Percentiles rank a stretch among this genome's conserved stretches.
Evolutionary conservation across 208 protist genomes (phyloP).

Genomic region (Paratrypanosoma confusum): DNA sequence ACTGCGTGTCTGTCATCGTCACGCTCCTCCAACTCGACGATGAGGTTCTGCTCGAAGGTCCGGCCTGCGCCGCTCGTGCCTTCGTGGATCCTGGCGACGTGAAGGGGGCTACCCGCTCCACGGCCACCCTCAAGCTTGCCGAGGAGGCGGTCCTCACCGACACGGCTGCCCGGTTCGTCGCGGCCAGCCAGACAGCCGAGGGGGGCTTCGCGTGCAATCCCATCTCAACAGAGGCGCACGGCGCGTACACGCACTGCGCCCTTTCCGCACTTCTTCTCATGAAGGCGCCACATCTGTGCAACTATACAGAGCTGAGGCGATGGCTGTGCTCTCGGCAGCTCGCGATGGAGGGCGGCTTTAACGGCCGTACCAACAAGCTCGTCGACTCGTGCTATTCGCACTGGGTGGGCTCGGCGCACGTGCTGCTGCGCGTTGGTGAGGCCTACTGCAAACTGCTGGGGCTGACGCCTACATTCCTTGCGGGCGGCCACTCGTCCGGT

Average conservation of each 20-base stretch:
- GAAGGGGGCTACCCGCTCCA: too few species aligned
- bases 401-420: slow-evolving; percentile 90
- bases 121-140: slow-evolving; percentile 14
- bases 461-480: background rate
- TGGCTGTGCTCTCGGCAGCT: slow-evolving; percentile 79
- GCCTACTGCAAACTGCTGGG: slow-evolving; percentile 18
- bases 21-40: slow-evolving; percentile 56
- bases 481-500: background rate
- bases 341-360: slow-evolving; percentile 84
- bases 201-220: slow-evolving; percentile 75
- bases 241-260: slow-evolving; percentile 89
- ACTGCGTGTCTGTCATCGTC: slow-evolving; percentile 73
- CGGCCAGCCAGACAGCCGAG: slow-evolving; percentile 84
- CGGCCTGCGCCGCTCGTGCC: background rate
- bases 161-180: slow-evolving; percentile 47
- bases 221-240: slow-evolving; percentile 75
- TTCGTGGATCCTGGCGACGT: too few species aligned
- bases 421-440: slow-evolving; percentile 41
- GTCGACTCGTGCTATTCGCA: slow-evolving; percentile 96
- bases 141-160: slow-evolving; percentile 26
- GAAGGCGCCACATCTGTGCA: slow-evolving; percentile 31
- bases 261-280: slow-evolving; percentile 67
- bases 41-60: slow-evolving; percentile 14
- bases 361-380: slow-evolving; percentile 96
- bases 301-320: slow-evolving; percentile 33